These are phyloP conservation scores for Blastocystis sp. DNA, from an alignment of 352 stramenopile genomes.

Conservation along the genomic window DNA sequence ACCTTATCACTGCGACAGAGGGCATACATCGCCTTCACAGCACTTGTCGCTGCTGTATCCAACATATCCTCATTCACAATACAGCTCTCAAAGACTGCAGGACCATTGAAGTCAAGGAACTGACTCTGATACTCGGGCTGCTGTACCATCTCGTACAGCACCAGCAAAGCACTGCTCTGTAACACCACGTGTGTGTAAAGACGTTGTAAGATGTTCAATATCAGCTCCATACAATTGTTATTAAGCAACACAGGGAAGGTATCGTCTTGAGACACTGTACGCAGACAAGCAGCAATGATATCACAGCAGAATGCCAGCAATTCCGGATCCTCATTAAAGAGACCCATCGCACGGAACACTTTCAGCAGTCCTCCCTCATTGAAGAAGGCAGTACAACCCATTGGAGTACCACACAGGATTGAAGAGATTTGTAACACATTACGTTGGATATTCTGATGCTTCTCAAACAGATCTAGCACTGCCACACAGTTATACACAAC, in stretches of 20 bases:
- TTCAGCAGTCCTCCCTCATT: slow-evolving; percentile 49
- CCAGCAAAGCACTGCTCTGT: slow-evolving; percentile 34
- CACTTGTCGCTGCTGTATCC: slow-evolving; percentile 22
- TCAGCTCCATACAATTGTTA: slow-evolving; percentile 61
- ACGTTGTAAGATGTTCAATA: slow-evolving; percentile 55
- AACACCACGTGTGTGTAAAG: slow-evolving; percentile 13
- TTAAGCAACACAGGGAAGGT: slow-evolving; percentile 61
- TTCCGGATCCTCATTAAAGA: slow-evolving; percentile 3
- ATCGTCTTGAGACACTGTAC: slow-evolving; percentile 27
- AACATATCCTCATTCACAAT: slow-evolving; percentile 57
- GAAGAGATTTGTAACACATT: neutral
- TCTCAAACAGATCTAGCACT: slow-evolving; percentile 15
- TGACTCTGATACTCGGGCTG: slow-evolving; percentile 57
- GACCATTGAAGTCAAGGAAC: slow-evolving; percentile 56
- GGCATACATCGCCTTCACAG: slow-evolving; percentile 4
- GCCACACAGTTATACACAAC: slow-evolving; percentile 25
- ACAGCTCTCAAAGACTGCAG: slow-evolving; percentile 7
- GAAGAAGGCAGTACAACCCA: slow-evolving; percentile 65
- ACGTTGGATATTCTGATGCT: neutral
- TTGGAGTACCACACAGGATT: slow-evolving; percentile 25
- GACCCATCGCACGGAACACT: slow-evolving; percentile 48
- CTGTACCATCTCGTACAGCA: slow-evolving; percentile 51
- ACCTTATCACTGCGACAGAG: slow-evolving; percentile 26
- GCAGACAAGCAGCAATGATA: slow-evolving; percentile 34
- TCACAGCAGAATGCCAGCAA: slow-evolving; percentile 61